phyloP scores from a whole-genome alignment of 2,329 filamentous ascomycete genomes.

The Aspergillus neotritici region DNA sequence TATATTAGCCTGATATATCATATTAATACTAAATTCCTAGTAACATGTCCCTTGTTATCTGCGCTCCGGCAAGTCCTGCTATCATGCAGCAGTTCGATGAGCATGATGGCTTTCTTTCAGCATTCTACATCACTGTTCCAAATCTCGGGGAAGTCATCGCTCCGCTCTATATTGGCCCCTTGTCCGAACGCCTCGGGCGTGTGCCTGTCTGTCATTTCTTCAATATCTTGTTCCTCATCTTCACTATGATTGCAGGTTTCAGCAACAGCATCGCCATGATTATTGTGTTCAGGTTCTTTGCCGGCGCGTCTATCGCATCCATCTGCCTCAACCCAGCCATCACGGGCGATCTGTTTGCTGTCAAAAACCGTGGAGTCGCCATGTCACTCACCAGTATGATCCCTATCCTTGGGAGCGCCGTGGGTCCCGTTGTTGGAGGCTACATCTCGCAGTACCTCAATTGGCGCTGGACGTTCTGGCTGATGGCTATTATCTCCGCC shows the following conservation, averaged over 20 bases:
- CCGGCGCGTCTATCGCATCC: conserved; percentile 1
- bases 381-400: conserved; percentile 3
- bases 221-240: conserved; percentile 2
- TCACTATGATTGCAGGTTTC: conserved; percentile 3
- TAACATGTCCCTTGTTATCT: conserved; percentile 6
- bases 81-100: background rate
- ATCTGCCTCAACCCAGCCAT: conserved; percentile 3
- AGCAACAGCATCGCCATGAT: conserved; percentile 3
- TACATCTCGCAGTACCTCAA: conserved; percentile 4
- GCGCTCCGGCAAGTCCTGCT: conserved; percentile 2
- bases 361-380: conserved; percentile 1
- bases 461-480: conserved; percentile 5
- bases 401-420: background rate
- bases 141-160: conserved; percentile 3
- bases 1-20: background rate
- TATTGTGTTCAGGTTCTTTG: conserved; percentile 4
- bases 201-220: conserved; percentile 4
- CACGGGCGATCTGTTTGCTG: conserved; percentile 3
- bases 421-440: conserved; percentile 2
- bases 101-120: background rate
- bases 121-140: conserved; percentile 2
- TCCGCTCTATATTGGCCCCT: conserved; percentile 2
- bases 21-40: background rate
- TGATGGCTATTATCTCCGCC: conserved; percentile 3
- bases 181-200: conserved; percentile 4